These are phyloP conservation scores for Lentinula lateritia DNA, from an alignment of 768 basidiomycete species.

Conservation along the genomic window DNA sequence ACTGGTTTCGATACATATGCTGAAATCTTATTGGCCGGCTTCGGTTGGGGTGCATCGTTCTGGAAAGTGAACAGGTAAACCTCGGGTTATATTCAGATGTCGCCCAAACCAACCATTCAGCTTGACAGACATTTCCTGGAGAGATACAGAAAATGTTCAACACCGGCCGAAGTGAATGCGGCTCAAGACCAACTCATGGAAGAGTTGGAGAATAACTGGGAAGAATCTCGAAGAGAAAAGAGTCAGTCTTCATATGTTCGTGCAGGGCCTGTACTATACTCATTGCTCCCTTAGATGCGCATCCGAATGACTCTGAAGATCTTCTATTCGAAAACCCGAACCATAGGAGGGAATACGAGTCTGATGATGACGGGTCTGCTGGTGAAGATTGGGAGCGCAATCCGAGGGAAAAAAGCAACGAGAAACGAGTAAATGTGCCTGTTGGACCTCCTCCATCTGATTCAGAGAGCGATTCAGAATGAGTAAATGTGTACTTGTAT, in stretches of 20 bases:
- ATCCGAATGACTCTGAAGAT: slow-evolving; percentile 36
- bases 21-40: slow-evolving; percentile 69
- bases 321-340: slow-evolving; percentile 69
- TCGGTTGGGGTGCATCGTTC: slow-evolving; percentile 91
- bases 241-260: slow-evolving; percentile 27
- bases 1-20: slow-evolving; percentile 83
- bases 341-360: slow-evolving; percentile 26
- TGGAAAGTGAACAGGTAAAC: slow-evolving; percentile 76
- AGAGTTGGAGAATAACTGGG: slow-evolving; percentile 61
- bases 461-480: neutral
- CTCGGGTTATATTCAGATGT: neutral
- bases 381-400: neutral
- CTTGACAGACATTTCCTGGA: slow-evolving; percentile 53
- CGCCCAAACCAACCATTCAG: neutral
- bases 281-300: slow-evolving; percentile 12
- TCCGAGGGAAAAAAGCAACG: neutral
- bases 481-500: neutral
- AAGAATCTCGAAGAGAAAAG: slow-evolving; percentile 46
- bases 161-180: slow-evolving; percentile 48
- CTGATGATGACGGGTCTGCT: slow-evolving; percentile 12
- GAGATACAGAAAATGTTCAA: slow-evolving; percentile 68
- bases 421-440: neutral
- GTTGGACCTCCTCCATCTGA: neutral
- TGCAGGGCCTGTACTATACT: neutral
- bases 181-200: slow-evolving; percentile 67